These are phyloP conservation scores for Pyrenopolyporus hunteri DNA, from an alignment of 495 filamentous ascomycete genomes.

Conservation along the genomic window DNA sequence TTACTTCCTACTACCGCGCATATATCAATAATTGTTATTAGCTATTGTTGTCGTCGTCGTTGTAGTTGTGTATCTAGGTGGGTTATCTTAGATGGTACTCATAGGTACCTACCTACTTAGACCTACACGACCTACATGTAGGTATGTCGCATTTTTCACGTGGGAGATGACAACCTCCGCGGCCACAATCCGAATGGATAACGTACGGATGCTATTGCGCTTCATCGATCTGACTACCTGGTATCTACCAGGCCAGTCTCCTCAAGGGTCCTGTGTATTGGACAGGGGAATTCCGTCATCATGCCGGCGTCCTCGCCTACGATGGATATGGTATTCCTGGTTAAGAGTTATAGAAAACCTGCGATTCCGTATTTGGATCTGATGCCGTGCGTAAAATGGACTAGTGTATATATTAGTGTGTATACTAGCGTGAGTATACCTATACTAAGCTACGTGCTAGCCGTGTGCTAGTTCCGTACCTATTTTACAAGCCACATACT, in stretches of 20 bases:
- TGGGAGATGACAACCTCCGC: not conserved
- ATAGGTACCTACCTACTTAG: no score
- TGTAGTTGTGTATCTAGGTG: no score
- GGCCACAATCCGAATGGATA: not conserved
- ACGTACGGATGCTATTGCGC: not conserved
- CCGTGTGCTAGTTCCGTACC: conserved; percentile 27
- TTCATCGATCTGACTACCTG: not conserved
- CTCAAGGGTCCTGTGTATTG: conserved; percentile 26
- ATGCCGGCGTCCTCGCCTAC: conserved; percentile 28
- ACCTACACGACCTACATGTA: not conserved
- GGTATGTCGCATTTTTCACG: not conserved
- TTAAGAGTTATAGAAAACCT: conserved; percentile 10
- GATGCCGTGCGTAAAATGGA: not conserved
- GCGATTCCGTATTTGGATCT: conserved; percentile 24
- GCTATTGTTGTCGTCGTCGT: no score
- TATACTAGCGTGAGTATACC: no score
- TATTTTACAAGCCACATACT: no score
- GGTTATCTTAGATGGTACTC: no score
- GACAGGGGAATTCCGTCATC: conserved; percentile 36
- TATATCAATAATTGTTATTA: no score
- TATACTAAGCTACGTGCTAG: no score
- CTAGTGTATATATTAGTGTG: no score
- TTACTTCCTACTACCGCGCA: no score
- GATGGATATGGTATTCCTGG: conserved; percentile 12
- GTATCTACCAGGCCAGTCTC: conserved; percentile 13